phyloP scores from a whole-genome alignment of 2,329 filamentous ascomycete species.

The Diaporthe australafricana region DNA sequence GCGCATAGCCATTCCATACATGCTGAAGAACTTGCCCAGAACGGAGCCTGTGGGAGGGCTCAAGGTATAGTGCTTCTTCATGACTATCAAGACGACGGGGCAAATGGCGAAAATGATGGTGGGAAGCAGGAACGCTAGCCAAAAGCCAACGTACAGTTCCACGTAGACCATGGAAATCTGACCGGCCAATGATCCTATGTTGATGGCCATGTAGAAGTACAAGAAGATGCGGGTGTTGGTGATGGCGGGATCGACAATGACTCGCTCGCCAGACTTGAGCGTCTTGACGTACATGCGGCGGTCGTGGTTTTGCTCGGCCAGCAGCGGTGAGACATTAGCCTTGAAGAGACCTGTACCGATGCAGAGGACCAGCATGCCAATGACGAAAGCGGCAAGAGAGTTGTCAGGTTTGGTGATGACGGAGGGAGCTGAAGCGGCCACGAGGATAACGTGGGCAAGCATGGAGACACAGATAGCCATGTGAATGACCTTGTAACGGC shows the following conservation, averaged over 20 bases:
- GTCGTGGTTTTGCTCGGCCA: conserved; percentile 77
- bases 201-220: conserved; percentile 75
- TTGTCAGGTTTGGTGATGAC: conserved; percentile 69
- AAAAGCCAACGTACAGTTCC: conserved; percentile 82
- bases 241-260: conserved; percentile 77
- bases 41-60: conserved; percentile 75
- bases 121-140: conserved; percentile 76
- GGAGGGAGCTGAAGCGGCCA: conserved; percentile 71
- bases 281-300: conserved; percentile 68
- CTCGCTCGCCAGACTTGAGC: conserved; percentile 68
- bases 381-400: conserved; percentile 74
- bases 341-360: conserved; percentile 85
- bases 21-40: conserved; percentile 70
- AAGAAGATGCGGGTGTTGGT: conserved; percentile 77
- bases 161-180: conserved; percentile 78
- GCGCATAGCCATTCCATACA: conserved; percentile 67
- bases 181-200: conserved; percentile 73
- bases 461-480: conserved; percentile 74
- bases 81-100: conserved; percentile 71
- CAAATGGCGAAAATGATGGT: conserved; percentile 73
- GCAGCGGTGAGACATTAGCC: conserved; percentile 79
- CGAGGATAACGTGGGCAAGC: conserved; percentile 74
- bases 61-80: conserved; percentile 68
- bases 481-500: conserved; percentile 80
- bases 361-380: conserved; percentile 67